Evolutionary conservation across 192 early-diverging fungal species (phyloP).

Genomic region (Backusella liffmaniae): DNA sequence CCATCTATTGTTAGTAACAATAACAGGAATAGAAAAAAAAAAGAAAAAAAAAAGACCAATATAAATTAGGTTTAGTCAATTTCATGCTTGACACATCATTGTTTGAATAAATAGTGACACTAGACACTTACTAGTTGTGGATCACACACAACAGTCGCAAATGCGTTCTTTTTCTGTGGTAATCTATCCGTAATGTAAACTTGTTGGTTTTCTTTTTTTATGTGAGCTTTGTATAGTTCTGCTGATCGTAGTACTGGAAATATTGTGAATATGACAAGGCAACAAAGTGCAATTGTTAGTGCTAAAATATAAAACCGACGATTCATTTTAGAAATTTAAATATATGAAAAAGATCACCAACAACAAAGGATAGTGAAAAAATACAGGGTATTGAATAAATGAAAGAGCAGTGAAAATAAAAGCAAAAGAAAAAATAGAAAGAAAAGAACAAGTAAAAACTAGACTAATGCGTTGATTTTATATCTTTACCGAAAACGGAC

Average conservation of each 20-base stretch:
- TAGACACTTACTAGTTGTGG: background rate
- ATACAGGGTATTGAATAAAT: background rate
- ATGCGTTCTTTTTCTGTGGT: background rate
- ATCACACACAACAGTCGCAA: background rate
- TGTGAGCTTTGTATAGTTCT: background rate
- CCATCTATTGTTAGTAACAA: constrained; percentile 3
- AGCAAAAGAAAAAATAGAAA: background rate
- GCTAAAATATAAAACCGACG: constrained; percentile 2
- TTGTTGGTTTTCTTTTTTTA: background rate
- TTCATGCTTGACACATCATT: constrained; percentile 4
- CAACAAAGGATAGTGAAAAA: background rate
- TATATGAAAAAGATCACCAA: background rate
- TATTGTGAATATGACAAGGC: background rate
- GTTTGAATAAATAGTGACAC: background rate
- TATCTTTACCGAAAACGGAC: background rate
- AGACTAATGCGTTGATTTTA: background rate
- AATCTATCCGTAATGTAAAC: background rate
- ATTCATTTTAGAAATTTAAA: background rate
- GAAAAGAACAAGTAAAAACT: background rate
- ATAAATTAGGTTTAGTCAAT: background rate
- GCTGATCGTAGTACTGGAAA: background rate
- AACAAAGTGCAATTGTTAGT: background rate
- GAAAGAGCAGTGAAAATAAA: background rate
- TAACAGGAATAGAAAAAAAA: background rate
- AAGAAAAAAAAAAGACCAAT: background rate